These are phyloP conservation scores for Sugiyamaella xylanicola DNA, from an alignment of 1,139 yeast genomes.

Conservation along the genomic window DNA sequence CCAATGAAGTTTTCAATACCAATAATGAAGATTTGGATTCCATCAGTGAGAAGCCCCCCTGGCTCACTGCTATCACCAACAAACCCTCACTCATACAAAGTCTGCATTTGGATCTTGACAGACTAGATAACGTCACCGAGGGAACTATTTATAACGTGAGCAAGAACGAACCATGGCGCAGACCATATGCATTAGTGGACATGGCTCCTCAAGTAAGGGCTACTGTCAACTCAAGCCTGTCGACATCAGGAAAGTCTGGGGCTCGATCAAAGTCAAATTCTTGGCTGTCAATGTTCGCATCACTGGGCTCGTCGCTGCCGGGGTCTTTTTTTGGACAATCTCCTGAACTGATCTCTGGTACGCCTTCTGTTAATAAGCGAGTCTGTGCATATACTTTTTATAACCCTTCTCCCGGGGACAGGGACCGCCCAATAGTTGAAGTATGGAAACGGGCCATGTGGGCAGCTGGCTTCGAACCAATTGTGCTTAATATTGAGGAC, in stretches of 20 bases:
- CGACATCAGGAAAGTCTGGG: background rate
- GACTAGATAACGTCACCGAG: constrained; percentile 16
- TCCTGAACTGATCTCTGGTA: background rate
- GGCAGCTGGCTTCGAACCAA: constrained; percentile 41
- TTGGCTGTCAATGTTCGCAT: constrained; percentile 8
- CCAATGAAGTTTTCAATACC: constrained; percentile 6
- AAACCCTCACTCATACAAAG: constrained; percentile 14
- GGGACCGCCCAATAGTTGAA: constrained; percentile 27
- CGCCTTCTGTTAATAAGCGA: constrained; percentile 28
- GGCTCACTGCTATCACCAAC: constrained; percentile 10
- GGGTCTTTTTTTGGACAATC: constrained; percentile 1
- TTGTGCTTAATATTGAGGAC: constrained; percentile 32
- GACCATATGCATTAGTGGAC: constrained; percentile 21
- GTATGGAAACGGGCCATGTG: constrained; percentile 41
- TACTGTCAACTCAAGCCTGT: background rate
- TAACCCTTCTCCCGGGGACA: constrained; percentile 23
- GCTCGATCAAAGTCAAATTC: constrained; percentile 1
- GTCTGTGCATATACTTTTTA: constrained; percentile 34
- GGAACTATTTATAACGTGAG: constrained; percentile 23
- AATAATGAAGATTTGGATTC: constrained; percentile 6
- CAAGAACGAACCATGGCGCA: constrained; percentile 22
- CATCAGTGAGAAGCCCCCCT: constrained; percentile 14
- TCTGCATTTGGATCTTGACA: constrained; percentile 16
- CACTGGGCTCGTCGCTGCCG: constrained; percentile 11
- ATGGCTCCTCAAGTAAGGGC: background rate